Evolutionary conservation across 2,329 filamentous ascomycete genomes (phyloP).

Genomic region (Arthroderma uncinatum): DNA sequence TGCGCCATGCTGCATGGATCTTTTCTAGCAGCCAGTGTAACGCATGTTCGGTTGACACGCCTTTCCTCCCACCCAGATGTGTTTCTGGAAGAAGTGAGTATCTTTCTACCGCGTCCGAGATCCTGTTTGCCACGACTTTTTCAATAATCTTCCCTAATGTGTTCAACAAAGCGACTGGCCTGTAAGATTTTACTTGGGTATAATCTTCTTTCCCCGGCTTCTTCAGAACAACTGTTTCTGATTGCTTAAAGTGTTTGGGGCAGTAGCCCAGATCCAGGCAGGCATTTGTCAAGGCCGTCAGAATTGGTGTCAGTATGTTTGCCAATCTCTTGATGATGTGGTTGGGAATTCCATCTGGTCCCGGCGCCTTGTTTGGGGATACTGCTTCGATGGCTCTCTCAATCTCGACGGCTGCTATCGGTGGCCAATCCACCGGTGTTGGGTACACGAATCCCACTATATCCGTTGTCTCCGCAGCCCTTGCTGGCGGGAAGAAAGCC

Average conservation of each 20-base stretch:
- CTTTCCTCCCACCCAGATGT: conserved; percentile 6
- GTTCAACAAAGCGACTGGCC: conserved; percentile 17
- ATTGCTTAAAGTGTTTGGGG: conserved; percentile 14
- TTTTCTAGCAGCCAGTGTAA: conserved; percentile 11
- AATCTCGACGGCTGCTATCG: conserved; percentile 17
- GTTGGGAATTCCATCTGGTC: conserved; percentile 16
- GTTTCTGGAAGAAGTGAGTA: conserved; percentile 12
- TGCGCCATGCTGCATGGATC: conserved; percentile 9
- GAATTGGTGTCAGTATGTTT: background rate
- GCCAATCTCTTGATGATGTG: background rate
- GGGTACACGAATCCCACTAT: conserved; percentile 15
- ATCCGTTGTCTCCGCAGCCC: conserved; percentile 12
- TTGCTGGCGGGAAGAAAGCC: conserved; percentile 18
- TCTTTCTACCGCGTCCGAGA: conserved; percentile 12
- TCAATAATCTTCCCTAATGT: conserved; percentile 14
- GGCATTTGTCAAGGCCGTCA: conserved; percentile 6
- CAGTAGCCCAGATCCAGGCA: conserved; percentile 14
- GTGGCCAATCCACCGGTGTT: conserved; percentile 14
- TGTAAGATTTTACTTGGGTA: conserved; percentile 13
- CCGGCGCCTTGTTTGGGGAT: conserved; percentile 19
- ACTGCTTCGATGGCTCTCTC: conserved; percentile 15
- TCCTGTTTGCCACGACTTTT: conserved; percentile 11
- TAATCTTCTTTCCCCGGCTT: conserved; percentile 18
- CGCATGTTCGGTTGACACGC: background rate
- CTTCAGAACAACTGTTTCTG: conserved; percentile 14